phyloP scores from a whole-genome alignment of 768 basidiomycete species.

The Leccinum barrowsii region DNA sequence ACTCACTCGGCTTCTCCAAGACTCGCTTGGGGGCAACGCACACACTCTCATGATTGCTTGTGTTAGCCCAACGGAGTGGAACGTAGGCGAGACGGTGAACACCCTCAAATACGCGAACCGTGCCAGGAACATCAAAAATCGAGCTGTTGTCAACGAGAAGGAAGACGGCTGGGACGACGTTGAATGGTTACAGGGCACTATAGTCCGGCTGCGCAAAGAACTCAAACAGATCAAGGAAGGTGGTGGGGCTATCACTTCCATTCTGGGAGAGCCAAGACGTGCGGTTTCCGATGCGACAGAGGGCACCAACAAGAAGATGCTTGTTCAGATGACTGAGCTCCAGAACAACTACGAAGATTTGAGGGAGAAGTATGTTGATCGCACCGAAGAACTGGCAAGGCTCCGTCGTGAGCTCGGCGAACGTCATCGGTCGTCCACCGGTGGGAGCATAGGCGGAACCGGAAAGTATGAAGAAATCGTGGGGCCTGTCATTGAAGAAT shows the following conservation, averaged over 20 bases:
- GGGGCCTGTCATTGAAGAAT: slow-evolving; percentile 97
- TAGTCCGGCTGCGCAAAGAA: slow-evolving; percentile 84
- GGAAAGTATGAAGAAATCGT: slow-evolving; percentile 90
- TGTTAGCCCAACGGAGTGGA: slow-evolving; percentile 94
- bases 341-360: slow-evolving; percentile 85
- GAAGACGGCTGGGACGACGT: slow-evolving; percentile 99
- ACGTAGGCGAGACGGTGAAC: slow-evolving; percentile 89
- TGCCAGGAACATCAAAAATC: slow-evolving; percentile 95
- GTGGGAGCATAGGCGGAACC: slow-evolving; percentile 64
- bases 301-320: slow-evolving; percentile 69
- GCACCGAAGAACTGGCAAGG: slow-evolving; percentile 83
- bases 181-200: slow-evolving; percentile 89
- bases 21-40: slow-evolving; percentile 95
- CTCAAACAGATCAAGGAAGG: slow-evolving; percentile 77
- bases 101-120: slow-evolving; percentile 97
- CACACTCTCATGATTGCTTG: slow-evolving; percentile 99
- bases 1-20: slow-evolving; percentile 73
- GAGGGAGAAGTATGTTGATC: slow-evolving; percentile 80
- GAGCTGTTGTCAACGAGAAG: slow-evolving; percentile 85
- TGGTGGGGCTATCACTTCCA: slow-evolving; percentile 30
- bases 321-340: slow-evolving; percentile 78
- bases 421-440: slow-evolving; percentile 53
- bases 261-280: slow-evolving; percentile 29
- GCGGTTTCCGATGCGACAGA: slow-evolving; percentile 40
- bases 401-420: slow-evolving; percentile 77